Base-by-base conservation (phyloP, 1,284 basidiomycete species). In the Apiotrichum mycotoxinovorans region DNA sequence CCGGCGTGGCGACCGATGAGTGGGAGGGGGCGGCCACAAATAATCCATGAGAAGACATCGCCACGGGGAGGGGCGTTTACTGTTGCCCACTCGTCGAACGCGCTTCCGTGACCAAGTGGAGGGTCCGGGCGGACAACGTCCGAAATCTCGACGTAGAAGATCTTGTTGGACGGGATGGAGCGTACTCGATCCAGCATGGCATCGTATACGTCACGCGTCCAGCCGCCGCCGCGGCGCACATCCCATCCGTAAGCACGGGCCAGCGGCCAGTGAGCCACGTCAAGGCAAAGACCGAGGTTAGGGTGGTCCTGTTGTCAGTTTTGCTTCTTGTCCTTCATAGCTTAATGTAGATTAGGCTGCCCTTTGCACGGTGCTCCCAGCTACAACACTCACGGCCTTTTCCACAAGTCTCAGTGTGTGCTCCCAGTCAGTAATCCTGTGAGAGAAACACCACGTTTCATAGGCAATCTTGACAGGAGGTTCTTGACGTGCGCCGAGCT, bases 401-500 rank as follows among this genome's bases (percentile, higher is more conserved):
- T 64, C 37, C 17, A 64, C 58, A 22, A 64, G 43, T 45, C 60
- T 51, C 54, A 52, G 64, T 10, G 49, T 50, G 15, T 54, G 41
- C 57, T 64, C 65, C 63, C 63, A 66, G 18, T 48, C 50, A 20
- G 43, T 45, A 33, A 56, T 30, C 14, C 46, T 45, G 1, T 26
- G 26, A 4, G 58, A 54, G 52, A 64, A 64, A 38, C 63, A 64
- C 66, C 63, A 65, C 12, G 43, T n/a, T 48, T 67, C 66, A 45
- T 65, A 65, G 0, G 65, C 59, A 27, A 66, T 60, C 48, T 63
- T 65, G 37, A 63, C 58, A 9, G 45, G 37, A 7, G 37, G 37
- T 7, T 15, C 35, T 17, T 52, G 53, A 18, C 26, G 41, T 3
- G 59, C 47, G 0, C 40, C 61, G 5, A 61, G 40, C 17, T 67